Conservation (phyloP, 2,329 filamentous ascomycete genomes). For the Arthrobotrys iridis region DNA sequence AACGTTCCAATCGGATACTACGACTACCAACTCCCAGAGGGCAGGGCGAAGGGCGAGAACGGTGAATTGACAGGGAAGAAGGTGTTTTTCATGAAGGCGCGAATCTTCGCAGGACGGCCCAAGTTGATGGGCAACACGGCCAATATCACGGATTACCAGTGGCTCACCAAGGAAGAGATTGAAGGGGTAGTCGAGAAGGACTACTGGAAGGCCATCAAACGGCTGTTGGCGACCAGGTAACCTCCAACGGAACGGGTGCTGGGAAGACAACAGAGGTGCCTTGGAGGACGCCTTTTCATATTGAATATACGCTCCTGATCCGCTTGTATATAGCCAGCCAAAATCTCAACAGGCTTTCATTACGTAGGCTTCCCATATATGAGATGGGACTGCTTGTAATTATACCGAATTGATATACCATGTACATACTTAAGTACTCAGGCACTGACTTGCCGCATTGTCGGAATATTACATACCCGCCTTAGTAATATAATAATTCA, state of each 20-base stretch:
- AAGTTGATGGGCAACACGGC: slow-evolving; percentile 77
- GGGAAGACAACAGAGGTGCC: not conserved
- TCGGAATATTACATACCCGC: too few species aligned
- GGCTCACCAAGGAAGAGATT: slow-evolving; percentile 91
- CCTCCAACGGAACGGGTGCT: not conserved
- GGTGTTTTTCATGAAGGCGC: slow-evolving; percentile 93
- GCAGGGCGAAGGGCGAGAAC: slow-evolving; percentile 57
- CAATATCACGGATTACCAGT: slow-evolving; percentile 84
- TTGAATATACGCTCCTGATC: slow-evolving; percentile 14
- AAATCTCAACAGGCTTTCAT: slow-evolving; percentile 15
- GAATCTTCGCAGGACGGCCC: slow-evolving; percentile 97
- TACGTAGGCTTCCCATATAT: slow-evolving; percentile 8
- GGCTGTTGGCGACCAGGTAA: slow-evolving; percentile 74
- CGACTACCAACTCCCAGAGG: slow-evolving; percentile 68
- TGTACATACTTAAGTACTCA: not conserved
- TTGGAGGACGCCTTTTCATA: slow-evolving; percentile 10
- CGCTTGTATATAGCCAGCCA: slow-evolving; percentile 17
- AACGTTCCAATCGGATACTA: slow-evolving; percentile 87
- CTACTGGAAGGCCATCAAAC: slow-evolving; percentile 80
- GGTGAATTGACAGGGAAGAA: slow-evolving; percentile 72
- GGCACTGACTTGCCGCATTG: too few species aligned
- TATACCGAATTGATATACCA: slow-evolving; percentile 23
- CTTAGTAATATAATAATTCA: too few species aligned
- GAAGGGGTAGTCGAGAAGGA: slow-evolving; percentile 71
- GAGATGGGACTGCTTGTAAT: slow-evolving; percentile 23